Conservation (phyloP, 768 basidiomycete genomes). For the Suillus variegatus region DNA sequence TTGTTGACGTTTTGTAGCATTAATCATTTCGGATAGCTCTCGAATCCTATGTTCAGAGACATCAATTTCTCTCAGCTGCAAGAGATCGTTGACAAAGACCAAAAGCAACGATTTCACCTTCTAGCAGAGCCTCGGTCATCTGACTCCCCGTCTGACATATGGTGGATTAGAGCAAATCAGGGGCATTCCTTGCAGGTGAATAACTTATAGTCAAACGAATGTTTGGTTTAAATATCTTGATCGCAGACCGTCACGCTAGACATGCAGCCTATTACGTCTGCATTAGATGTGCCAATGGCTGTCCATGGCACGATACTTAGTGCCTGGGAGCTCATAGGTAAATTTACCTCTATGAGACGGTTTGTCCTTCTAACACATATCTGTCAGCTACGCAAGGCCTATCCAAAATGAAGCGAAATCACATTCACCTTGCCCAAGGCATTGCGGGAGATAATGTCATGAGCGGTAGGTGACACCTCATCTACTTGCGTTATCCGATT, state of each 20-base stretch:
- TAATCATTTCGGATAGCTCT: conserved; percentile 48
- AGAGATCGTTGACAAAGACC: conserved; percentile 65
- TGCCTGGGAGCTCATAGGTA: conserved; percentile 77
- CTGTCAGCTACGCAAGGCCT: conserved; percentile 65
- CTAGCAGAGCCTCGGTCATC: conserved; percentile 46
- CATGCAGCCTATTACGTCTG: conserved; percentile 54
- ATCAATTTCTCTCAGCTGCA: conserved; percentile 57
- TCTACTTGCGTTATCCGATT: conserved; percentile 2
- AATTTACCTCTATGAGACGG: conserved; percentile 14
- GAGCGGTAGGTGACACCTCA: conserved; percentile 60
- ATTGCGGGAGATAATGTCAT: conserved; percentile 64
- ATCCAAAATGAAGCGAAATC: conserved; percentile 85
- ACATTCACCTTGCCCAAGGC: conserved; percentile 90
- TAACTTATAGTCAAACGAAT: conserved; percentile 2
- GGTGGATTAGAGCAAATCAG: conserved; percentile 92
- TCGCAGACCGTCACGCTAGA: conserved; percentile 69
- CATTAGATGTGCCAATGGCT: conserved; percentile 71
- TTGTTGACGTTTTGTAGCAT: not conserved
- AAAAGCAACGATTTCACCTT: conserved; percentile 67
- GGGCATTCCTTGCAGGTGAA: conserved; percentile 83
- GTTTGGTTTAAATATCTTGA: not conserved
- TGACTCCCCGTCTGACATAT: conserved; percentile 40
- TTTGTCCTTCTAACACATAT: not conserved
- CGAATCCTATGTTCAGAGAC: conserved; percentile 64
- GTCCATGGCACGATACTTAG: conserved; percentile 76